These are phyloP conservation scores for Candida tetrigidarum DNA, from an alignment of 1,139 yeast species.

Conservation along the genomic window DNA sequence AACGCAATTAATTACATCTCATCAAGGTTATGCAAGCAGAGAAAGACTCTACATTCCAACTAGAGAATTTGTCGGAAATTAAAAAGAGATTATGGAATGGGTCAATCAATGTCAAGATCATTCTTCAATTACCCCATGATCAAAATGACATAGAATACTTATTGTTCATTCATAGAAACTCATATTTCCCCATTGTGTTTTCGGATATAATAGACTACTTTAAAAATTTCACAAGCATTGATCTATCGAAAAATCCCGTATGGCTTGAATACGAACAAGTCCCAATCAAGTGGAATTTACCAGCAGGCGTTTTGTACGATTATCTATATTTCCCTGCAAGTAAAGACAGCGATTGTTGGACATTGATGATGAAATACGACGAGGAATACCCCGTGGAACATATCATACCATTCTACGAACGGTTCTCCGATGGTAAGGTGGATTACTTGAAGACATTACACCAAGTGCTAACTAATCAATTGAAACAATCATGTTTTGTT, in stretches of 20 bases:
- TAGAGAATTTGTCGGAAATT: conserved; percentile 21
- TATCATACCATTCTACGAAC: conserved; percentile 49
- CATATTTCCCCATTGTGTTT: conserved; percentile 61
- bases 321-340: conserved; percentile 32
- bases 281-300: conserved; percentile 79
- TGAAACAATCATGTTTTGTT: conserved; percentile 80
- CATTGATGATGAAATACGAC: conserved; percentile 43
- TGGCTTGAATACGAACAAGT: conserved; percentile 74
- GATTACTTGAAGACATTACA: conserved; percentile 39
- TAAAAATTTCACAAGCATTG: conserved; percentile 24
- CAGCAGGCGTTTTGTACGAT: conserved; percentile 75
- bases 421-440: conserved; percentile 12
- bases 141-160: conserved; percentile 25
- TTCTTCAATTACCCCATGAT: conserved; percentile 18
- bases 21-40: conserved; percentile 2
- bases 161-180: conserved; percentile 41
- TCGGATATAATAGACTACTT: conserved; percentile 48
- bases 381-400: conserved; percentile 51
- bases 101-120: conserved; percentile 47
- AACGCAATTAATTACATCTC: not conserved
- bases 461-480: conserved; percentile 69
- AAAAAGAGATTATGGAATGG: conserved; percentile 59
- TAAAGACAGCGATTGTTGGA: conserved; percentile 43
- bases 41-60: not conserved
- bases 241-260: conserved; percentile 28